phyloP scores from a whole-genome alignment of 2,329 filamentous ascomycete species.

The Colletotrichum higginsianum region DNA sequence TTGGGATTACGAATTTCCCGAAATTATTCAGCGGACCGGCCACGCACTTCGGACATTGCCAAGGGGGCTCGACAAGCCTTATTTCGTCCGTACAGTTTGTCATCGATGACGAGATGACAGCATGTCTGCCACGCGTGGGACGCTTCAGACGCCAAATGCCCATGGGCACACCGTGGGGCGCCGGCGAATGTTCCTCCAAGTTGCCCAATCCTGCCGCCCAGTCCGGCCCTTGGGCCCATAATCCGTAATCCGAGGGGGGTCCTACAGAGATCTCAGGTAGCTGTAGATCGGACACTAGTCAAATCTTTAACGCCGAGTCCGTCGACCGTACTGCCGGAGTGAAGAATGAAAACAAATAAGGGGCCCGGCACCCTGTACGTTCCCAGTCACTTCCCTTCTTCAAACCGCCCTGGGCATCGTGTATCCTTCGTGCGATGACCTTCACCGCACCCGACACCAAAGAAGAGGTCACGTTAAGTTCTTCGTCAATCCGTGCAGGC shows the following conservation, averaged over 20 bases:
- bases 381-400: not conserved
- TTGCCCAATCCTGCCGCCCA: conserved; percentile 2
- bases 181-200: not conserved
- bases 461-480: conserved; percentile 11
- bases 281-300: conserved; percentile 16
- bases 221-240: conserved; percentile 10
- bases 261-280: conserved; percentile 27
- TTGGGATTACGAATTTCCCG: not conserved
- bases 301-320: conserved; percentile 24
- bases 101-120: conserved; percentile 18
- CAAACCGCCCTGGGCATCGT: not conserved
- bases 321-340: not conserved
- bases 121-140: not conserved
- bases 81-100: conserved; percentile 16
- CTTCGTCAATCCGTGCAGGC: conserved; percentile 17
- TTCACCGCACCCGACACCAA: conserved; percentile 18
- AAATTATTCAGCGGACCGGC: conserved; percentile 24
- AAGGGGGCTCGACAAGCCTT: conserved; percentile 7
- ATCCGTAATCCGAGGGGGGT: conserved; percentile 5
- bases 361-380: not conserved
- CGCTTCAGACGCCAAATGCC: not conserved
- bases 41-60: not conserved
- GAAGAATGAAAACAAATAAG: not conserved
- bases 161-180: not conserved
- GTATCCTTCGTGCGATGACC: conserved; percentile 4